A percentile compares a stretch with the other conserved stretches of the same genome.
phyloP scores from a whole-genome alignment of 345 rosid species.

The Acer yangbiense region DNA sequence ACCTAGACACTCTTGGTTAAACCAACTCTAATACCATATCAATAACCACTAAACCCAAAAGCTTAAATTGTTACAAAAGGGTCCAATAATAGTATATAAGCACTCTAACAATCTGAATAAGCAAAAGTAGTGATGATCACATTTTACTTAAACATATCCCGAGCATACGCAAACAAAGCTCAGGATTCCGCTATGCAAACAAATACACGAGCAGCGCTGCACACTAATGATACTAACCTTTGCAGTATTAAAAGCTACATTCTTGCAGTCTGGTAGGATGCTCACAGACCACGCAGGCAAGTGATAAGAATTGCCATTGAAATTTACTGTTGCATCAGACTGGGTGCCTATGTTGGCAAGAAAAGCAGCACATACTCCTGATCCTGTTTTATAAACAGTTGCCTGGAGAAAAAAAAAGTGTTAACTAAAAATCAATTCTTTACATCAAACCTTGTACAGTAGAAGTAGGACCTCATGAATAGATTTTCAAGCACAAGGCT shows the following conservation, averaged over 20 bases:
- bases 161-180: not conserved
- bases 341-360: conserved; percentile 69
- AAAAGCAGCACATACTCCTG: conserved; percentile 80
- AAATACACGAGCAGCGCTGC: not conserved
- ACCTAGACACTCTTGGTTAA: too few species aligned
- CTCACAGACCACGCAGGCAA: conserved; percentile 98
- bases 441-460: not conserved
- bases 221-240: conserved; percentile 56
- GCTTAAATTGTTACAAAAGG: not conserved
- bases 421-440: not conserved
- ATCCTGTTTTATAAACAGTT: conserved; percentile 66
- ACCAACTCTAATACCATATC: not conserved
- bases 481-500: not conserved
- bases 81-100: too few species aligned
- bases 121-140: too few species aligned
- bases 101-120: too few species aligned
- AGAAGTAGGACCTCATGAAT: not conserved
- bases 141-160: not conserved
- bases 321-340: conserved; percentile 64
- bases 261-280: conserved; percentile 96
- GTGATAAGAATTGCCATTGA: conserved; percentile 67
- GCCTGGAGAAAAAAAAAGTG: conserved; percentile 46
- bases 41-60: not conserved
- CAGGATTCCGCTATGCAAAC: not conserved
- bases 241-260: conserved; percentile 82